Evolutionary conservation across 805 yeast species (phyloP).

Genomic region (Candida pseudofarinosa): DNA sequence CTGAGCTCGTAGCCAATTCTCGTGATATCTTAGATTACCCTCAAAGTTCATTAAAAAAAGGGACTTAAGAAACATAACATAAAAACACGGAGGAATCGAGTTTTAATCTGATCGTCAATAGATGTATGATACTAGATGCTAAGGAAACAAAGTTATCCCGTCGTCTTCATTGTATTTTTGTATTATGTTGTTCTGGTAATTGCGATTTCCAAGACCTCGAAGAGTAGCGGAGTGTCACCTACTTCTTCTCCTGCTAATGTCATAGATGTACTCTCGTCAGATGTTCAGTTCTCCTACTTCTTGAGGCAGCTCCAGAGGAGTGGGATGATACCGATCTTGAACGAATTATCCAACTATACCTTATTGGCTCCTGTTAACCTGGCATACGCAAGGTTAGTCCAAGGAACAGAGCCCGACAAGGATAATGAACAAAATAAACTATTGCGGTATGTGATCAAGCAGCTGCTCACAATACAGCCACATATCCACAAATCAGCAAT

Average conservation of each 20-base stretch:
- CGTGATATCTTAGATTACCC: too few species aligned
- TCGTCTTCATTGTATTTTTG: background rate
- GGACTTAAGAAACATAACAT: too few species aligned
- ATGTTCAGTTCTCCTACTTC: slow-evolving; percentile 64
- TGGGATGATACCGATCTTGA: slow-evolving; percentile 60
- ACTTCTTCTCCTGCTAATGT: slow-evolving; percentile 41
- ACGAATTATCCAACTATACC: slow-evolving; percentile 59
- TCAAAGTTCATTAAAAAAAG: too few species aligned
- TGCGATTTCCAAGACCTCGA: background rate
- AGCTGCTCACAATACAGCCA: slow-evolving; percentile 28
- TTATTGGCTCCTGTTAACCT: slow-evolving; percentile 78
- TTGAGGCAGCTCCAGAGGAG: slow-evolving; percentile 56
- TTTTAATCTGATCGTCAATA: background rate
- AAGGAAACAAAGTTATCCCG: background rate
- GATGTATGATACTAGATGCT: background rate
- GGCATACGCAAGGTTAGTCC: slow-evolving; percentile 55
- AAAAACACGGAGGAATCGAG: background rate
- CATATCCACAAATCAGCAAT: slow-evolving; percentile 21
- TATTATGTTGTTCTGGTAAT: background rate
- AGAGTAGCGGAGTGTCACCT: slow-evolving; percentile 4
- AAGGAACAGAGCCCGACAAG: background rate
- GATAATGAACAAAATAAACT: slow-evolving; percentile 10
- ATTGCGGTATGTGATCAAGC: slow-evolving; percentile 31
- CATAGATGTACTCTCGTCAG: slow-evolving; percentile 64
- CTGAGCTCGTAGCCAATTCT: too few species aligned